Evolutionary conservation across 495 filamentous ascomycete genomes (phyloP), one percentile per base, ranked within the genome.

Genomic region (Aspergillus nidulans): DNA sequence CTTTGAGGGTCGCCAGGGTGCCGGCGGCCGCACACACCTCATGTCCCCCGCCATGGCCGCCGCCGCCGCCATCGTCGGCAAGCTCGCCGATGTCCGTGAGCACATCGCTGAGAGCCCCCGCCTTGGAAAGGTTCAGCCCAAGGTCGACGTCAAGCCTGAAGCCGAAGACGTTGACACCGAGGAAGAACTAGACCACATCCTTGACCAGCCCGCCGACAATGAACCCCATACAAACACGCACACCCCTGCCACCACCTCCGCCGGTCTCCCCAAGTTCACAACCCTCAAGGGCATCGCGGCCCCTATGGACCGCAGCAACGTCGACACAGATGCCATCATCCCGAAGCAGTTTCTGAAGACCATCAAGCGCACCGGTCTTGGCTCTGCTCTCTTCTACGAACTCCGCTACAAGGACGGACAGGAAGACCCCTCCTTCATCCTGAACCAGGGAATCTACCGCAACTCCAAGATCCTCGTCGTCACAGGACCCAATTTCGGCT

Each of bases 271-370:
- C 55, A 87, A 88, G 66, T 98, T 96, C 75, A 81, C 78, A 19
- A 75, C 81, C 25, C 81, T 95, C 59, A 91, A 86, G 73, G 94
- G 94, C 53, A 85, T 95, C 54, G 91, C 90, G 9, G 94, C 91
- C 8, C 90, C 91, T 5, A 75, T 98, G 72, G 88, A 96, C 56
- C 83, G 86, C 52, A 78, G 85, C 57, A 98, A 98, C 63, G 83
- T 97, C 64, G 94, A 98, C 72, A 98, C 94, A 25, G 94, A 98
- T 63, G 92, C 92, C 62, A 98, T 98, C 70, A 98, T 98, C 54
- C 94, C 94, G 56, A 98, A 98, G 69, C 94, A 98, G 70, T 98
- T 97, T 80, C 79, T 98, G 49, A 98, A 98, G 77, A 98, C 94
- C 38, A 98, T 98, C 74, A 97, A 98, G 80, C 89, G 94, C 39